Base-by-base conservation (phyloP, 176 grass and related monocot genomes). In the Carex littledalei region DNA sequence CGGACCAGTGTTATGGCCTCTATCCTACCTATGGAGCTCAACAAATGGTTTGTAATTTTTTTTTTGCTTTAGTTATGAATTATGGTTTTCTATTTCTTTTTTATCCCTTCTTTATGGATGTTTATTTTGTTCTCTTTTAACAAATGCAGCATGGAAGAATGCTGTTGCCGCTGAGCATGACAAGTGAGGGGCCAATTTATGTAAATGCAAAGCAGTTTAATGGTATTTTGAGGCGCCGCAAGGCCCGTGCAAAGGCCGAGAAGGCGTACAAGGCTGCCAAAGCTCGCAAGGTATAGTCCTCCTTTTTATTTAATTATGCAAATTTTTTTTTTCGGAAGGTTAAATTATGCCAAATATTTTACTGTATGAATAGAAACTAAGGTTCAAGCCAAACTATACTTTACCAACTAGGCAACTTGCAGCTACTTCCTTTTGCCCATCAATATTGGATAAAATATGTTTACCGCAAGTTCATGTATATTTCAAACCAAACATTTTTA, bases 171-270 rank as follows among this genome's bases (percentile, higher is more conserved):
- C 73, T 95, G 84, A 91, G 89, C 69, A 85, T 89, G 11, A 29
- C 91, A 65, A 81, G 86, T 66, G 93, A 99, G 37, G 84, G 90
- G n/a, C 93, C 88, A 0, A 84, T 95, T 58, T 99, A 94, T 66
- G 97, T 99, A 73, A 99, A 99, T 12, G 88, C 93, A 8, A 99
- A 96, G 82, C 97, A 99, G 67, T 94, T 94, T 5, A 85, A 96
- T 88, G 97, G 93, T 32, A 99, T 99, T 66, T 87, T 99, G 52
- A 93, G 93, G 4, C 93, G 97, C 1, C 93, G 97, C 8, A 86
- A 87, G 58, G 97, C 97, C 87, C 97, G 97, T 5, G 93, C 93
- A 72, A 99, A 99, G 84, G 91, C 82, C 0, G 91, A 90, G 84
- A 90, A 67, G 22, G 77, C 85, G 18, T 89, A 92, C 22, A 94